phyloP scores from a whole-genome alignment of 1,284 basidiomycete genomes.

The Grifola frondosa region DNA sequence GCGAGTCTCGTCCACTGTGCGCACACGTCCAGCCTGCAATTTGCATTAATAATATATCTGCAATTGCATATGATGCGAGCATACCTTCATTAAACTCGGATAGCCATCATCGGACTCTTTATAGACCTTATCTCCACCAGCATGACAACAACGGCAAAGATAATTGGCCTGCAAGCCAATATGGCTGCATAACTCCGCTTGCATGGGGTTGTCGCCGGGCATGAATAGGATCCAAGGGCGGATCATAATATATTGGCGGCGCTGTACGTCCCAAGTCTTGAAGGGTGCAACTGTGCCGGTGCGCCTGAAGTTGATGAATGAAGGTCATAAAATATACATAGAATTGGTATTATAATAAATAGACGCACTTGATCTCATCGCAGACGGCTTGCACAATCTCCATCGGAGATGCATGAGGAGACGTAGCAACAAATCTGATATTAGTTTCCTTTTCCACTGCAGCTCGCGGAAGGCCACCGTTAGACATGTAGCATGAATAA shows the following conservation, averaged over 20 bases:
- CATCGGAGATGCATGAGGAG: slow-evolving; percentile 15
- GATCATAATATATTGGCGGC: slow-evolving; percentile 24
- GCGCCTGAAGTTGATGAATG: too few species aligned
- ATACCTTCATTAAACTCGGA: slow-evolving; percentile 19
- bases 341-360: neutral
- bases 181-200: slow-evolving; percentile 33
- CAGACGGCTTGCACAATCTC: slow-evolving; percentile 11
- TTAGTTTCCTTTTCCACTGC: slow-evolving; percentile 3
- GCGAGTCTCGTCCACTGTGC: slow-evolving; percentile 13
- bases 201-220: slow-evolving; percentile 38
- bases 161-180: slow-evolving; percentile 28
- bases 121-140: slow-evolving; percentile 24
- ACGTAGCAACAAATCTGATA: slow-evolving; percentile 11
- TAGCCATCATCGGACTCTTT: slow-evolving; percentile 26
- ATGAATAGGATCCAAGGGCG: slow-evolving; percentile 24
- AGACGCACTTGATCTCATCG: slow-evolving; percentile 1
- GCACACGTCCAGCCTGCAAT: slow-evolving; percentile 2
- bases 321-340: too few species aligned
- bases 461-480: slow-evolving; percentile 7
- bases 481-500: slow-evolving; percentile 14
- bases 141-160: slow-evolving; percentile 31
- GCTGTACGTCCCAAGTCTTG: slow-evolving; percentile 23
- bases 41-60: neutral
- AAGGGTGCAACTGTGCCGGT: slow-evolving; percentile 1
- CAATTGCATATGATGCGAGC: too few species aligned